Conservation (phyloP, 225 moss, liverwort and hornwort species). For the Bryum argenteum region DNA sequence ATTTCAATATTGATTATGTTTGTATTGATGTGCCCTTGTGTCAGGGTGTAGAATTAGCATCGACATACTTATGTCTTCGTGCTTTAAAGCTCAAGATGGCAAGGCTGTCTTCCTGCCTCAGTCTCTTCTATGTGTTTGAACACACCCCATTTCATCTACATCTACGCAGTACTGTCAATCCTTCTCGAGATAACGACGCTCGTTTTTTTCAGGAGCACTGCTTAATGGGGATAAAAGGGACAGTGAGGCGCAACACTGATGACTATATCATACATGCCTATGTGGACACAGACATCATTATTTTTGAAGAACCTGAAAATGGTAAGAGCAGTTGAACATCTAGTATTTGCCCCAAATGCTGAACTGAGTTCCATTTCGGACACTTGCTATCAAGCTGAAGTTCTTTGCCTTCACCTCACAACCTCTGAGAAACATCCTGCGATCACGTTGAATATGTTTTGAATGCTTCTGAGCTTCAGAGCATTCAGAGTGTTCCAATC, state of each 20-base stretch:
- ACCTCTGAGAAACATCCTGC: background rate
- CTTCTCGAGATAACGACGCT: conserved; percentile 16
- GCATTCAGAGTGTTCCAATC: too few species aligned
- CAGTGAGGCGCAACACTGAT: conserved; percentile 96
- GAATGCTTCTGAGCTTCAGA: background rate
- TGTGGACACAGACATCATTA: conserved; percentile 98
- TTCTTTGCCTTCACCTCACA: background rate
- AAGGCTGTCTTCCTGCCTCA: background rate
- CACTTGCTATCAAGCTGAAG: conserved; percentile 4
- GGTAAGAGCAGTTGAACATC: conserved; percentile 51
- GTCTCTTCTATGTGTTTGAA: too few species aligned
- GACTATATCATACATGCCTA: conserved; percentile 99
- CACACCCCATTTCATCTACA: conserved; percentile 8
- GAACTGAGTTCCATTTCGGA: background rate
- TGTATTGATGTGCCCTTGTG: conserved; percentile 9
- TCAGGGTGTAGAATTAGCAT: conserved; percentile 1
- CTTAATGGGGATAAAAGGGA: conserved; percentile 99
- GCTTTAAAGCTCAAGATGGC: background rate
- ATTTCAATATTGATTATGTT: background rate
- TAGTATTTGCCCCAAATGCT: background rate
- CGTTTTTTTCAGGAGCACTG: conserved; percentile 82
- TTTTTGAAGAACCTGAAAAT: conserved; percentile 97
- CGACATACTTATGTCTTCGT: background rate
- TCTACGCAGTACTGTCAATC: background rate
- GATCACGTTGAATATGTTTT: conserved; percentile 3